Evolutionary conservation across 106 monocot genomes (phyloP), one percentile per base, ranked within the genome.

Genomic region (Platanthera zijinensis): DNA sequence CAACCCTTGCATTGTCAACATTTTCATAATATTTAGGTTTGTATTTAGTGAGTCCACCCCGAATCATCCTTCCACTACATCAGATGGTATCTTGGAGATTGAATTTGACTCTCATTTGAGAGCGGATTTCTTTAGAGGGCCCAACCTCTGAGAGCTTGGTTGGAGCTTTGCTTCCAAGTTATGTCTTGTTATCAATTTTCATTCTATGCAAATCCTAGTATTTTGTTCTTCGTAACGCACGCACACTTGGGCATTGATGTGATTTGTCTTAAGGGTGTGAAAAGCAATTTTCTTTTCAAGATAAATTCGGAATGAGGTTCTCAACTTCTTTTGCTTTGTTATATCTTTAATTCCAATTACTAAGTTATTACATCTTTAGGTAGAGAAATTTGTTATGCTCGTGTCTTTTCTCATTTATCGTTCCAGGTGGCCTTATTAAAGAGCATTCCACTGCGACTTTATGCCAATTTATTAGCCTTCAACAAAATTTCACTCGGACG

Each of bases 371-470:
- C 12, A 7, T 67, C 12, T 13, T 30, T 11, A 67, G 32, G 11
- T 67, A 12, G 39, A 67, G n/a, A 45, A 47, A 17, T n/a, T 71
- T 48, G 6, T 49, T 69, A 11, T 48, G 14, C 17, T 71, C 18
- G 18, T 48, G 17, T 48, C 5, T 48, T 53, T 74, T 25, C 76
- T 64, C 68, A 46, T 30, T 69, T 76, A 39, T 73, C 21, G 71
- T 81, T 6, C 52, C 57, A 99, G 97, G 94, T 85, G n/a, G 88
- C 81, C 74, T 10, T 99, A 48, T 78, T 99, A 63, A 99, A 99
- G 81, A 90, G 91, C 59, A 71, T 85, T 49, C 89, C 91, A 39
- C 76, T 99, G 73, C 89, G 94, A 25, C 69, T 88, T 18, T 90
- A 83, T 83, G 94, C 84, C 47, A 94, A 74, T 62, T 57, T 45